Evolutionary conservation across 768 basidiomycete genomes (phyloP).

Genomic region (Termitomyces sp.): DNA sequence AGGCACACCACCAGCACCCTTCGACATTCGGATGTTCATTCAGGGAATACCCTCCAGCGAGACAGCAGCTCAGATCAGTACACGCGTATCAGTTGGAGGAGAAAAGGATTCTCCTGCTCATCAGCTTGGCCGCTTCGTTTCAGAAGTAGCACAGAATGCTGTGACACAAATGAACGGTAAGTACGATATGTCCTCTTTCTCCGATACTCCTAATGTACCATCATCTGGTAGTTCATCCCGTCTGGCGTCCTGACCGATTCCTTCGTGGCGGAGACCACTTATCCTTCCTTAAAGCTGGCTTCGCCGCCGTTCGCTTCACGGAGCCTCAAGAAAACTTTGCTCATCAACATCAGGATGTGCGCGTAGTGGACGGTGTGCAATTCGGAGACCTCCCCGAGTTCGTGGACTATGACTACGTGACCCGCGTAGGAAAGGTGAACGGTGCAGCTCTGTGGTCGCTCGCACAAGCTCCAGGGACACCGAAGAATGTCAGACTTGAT

Average conservation of each 20-base stretch:
- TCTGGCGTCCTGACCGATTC: slow-evolving; percentile 51
- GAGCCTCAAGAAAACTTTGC: slow-evolving; percentile 56
- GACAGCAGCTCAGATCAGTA: slow-evolving; percentile 29
- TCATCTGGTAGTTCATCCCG: slow-evolving; percentile 36
- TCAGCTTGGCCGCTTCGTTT: slow-evolving; percentile 47
- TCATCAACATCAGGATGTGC: slow-evolving; percentile 55
- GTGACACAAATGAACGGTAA: slow-evolving; percentile 47
- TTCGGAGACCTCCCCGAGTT: slow-evolving; percentile 54
- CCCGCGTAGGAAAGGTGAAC: slow-evolving; percentile 48
- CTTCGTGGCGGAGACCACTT: slow-evolving; percentile 54
- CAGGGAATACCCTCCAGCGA: slow-evolving; percentile 47
- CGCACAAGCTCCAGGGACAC: slow-evolving; percentile 52
- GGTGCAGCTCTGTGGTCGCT: slow-evolving; percentile 51
- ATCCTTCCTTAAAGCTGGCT: slow-evolving; percentile 46
- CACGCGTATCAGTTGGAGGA: slow-evolving; percentile 38
- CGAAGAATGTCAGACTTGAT: slow-evolving; percentile 43
- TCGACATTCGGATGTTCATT: slow-evolving; percentile 48
- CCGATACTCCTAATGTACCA: background rate
- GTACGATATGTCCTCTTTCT: slow-evolving; percentile 6
- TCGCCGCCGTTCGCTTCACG: slow-evolving; percentile 52
- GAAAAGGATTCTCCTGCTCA: slow-evolving; percentile 53
- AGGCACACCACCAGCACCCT: slow-evolving; percentile 36
- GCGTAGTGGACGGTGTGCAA: slow-evolving; percentile 46
- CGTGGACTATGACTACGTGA: slow-evolving; percentile 49
- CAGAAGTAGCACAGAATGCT: slow-evolving; percentile 47